Conservation (phyloP, 805 yeast species). For the Nakazawaea populi region DNA sequence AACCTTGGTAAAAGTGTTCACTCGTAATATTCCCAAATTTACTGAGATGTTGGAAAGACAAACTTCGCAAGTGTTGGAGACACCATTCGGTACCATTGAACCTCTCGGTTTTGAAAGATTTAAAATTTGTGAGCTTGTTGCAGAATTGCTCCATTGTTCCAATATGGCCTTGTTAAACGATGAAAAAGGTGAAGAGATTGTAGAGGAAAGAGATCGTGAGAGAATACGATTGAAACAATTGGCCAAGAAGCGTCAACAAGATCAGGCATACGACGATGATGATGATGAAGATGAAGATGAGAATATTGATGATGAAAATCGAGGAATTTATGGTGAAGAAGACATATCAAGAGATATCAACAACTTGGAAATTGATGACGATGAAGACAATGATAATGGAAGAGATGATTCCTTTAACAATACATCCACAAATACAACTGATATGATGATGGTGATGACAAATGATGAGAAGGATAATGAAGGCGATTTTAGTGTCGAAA, state of each 20-base stretch:
- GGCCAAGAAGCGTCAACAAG: slow-evolving; percentile 19
- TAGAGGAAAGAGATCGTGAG: slow-evolving; percentile 60
- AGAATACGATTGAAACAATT: slow-evolving; percentile 45
- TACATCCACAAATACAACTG: slow-evolving; percentile 8
- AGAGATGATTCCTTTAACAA: slow-evolving; percentile 25
- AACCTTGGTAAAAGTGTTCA: slow-evolving; percentile 70
- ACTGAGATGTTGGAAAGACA: slow-evolving; percentile 48
- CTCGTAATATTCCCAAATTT: slow-evolving; percentile 67
- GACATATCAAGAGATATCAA: slow-evolving; percentile 28
- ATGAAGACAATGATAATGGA: slow-evolving; percentile 10
- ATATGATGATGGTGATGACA: slow-evolving; percentile 11
- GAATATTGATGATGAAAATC: slow-evolving; percentile 6
- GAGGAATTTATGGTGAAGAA: slow-evolving; percentile 16
- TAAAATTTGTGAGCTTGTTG: slow-evolving; percentile 85
- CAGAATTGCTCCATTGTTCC: slow-evolving; percentile 94
- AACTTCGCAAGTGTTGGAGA: slow-evolving; percentile 36
- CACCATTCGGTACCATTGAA: slow-evolving; percentile 62
- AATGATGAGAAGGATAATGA: slow-evolving; percentile 25
- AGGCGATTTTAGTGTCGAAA: slow-evolving; percentile 12
- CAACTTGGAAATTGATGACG: slow-evolving; percentile 19
- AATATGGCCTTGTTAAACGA: slow-evolving; percentile 91
- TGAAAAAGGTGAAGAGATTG: slow-evolving; percentile 60
- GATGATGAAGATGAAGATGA: slow-evolving; percentile 16
- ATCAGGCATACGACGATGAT: slow-evolving; percentile 17
- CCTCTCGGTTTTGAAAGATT: slow-evolving; percentile 90